Percentiles rank a stretch among this genome's conserved stretches.
phyloP scores from a whole-genome alignment of 2,329 filamentous ascomycete genomes.

The Colletotrichum ledebouriae region DNA sequence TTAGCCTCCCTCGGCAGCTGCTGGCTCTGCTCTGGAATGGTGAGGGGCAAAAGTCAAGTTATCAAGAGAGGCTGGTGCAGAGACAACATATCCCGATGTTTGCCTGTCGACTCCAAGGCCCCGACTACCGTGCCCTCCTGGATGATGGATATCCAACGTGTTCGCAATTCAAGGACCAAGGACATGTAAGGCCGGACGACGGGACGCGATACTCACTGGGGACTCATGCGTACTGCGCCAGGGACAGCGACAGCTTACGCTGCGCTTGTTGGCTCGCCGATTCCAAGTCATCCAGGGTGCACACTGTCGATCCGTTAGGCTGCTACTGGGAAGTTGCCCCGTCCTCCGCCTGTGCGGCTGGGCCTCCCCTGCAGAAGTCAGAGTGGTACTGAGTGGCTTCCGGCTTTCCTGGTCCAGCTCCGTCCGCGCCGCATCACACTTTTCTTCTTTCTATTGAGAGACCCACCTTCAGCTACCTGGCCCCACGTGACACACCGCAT shows the following conservation, averaged over 20 bases:
- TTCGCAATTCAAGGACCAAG: neutral
- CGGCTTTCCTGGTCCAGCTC: constrained; percentile 33
- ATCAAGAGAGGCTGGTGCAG: constrained; percentile 32
- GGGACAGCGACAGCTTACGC: neutral
- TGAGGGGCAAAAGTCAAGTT: constrained; percentile 36
- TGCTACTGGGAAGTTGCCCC: constrained; percentile 23
- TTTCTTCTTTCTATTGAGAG: constrained; percentile 36
- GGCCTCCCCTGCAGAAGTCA: constrained; percentile 26
- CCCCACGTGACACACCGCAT: constrained; percentile 43
- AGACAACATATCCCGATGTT: constrained; percentile 15
- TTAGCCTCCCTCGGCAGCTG: constrained; percentile 38
- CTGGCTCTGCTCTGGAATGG: constrained; percentile 24
- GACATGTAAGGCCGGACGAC: neutral
- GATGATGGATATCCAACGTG: neutral
- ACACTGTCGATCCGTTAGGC: constrained; percentile 39
- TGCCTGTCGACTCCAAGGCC: neutral
- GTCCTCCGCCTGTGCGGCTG: constrained; percentile 22
- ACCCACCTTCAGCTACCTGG: constrained; percentile 37
- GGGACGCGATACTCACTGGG: constrained; percentile 16
- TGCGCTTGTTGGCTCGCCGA: constrained; percentile 6
- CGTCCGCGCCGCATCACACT: constrained; percentile 39
- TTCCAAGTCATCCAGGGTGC: constrained; percentile 16
- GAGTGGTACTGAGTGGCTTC: constrained; percentile 20
- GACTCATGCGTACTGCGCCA: constrained; percentile 12
- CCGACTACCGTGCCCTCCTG: too few relatives aligned